Percentiles rank a stretch among this genome's conserved stretches.
These are phyloP conservation scores for Lachnellula subtilissima DNA, from an alignment of 2,329 filamentous ascomycete genomes.

Conservation along the genomic window DNA sequence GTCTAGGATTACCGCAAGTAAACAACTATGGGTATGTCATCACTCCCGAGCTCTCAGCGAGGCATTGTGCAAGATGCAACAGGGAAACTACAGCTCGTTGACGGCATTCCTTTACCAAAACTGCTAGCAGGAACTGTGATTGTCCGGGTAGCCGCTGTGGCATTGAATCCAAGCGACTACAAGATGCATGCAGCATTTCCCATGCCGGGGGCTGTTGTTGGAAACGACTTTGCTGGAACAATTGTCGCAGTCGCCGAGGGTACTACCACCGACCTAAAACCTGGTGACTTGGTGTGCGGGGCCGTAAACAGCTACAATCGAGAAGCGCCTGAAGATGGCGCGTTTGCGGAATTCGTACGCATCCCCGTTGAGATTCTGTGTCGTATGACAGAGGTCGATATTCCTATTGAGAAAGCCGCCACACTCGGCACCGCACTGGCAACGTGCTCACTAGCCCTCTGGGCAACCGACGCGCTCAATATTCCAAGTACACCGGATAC, in stretches of 20 bases:
- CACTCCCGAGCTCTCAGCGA: too few relatives aligned
- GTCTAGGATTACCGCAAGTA: too few relatives aligned
- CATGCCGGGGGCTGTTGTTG: conserved; percentile 11
- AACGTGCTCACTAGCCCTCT: conserved; percentile 15
- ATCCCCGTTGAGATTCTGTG: too few relatives aligned
- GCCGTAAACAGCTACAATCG: conserved; percentile 12
- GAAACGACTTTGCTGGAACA: conserved; percentile 18
- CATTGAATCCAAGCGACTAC: conserved; percentile 17
- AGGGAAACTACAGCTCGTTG: too few relatives aligned
- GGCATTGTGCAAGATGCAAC: too few relatives aligned
- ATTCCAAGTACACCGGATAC: conserved; percentile 9
- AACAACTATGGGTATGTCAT: too few relatives aligned
- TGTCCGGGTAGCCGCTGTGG: too few relatives aligned
- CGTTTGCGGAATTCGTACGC: conserved; percentile 16
- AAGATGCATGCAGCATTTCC: conserved; percentile 7
- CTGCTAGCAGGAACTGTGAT: too few relatives aligned
- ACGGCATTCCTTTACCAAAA: too few relatives aligned
- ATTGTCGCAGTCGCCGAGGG: conserved; percentile 13
- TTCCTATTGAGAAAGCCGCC: conserved; percentile 14
- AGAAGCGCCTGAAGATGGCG: conserved; percentile 12
- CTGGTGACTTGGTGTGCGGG: conserved; percentile 17
- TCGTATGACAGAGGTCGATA: conserved; percentile 11
- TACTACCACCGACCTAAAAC: conserved; percentile 13
- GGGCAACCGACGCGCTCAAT: conserved; percentile 9
- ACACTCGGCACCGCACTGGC: conserved; percentile 12